Base-by-base conservation (phyloP, 1,139 yeast species). In the Suhomyces anneliseae region DNA sequence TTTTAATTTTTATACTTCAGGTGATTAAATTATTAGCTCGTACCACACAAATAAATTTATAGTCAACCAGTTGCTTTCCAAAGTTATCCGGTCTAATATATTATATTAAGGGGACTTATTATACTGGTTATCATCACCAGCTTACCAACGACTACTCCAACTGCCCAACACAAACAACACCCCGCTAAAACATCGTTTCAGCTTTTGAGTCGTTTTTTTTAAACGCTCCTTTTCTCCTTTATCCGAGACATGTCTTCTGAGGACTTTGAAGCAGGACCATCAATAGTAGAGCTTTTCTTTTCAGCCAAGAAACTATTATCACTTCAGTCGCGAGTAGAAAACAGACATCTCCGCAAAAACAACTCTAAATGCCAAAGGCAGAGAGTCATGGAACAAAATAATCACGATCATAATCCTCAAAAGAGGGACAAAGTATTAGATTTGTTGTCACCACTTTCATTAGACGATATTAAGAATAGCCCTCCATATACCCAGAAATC, bases 231-330 rank as follows among this genome's bases (percentile, higher is more conserved):
- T 24, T 24, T 4, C 12, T 33, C 34, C 36, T 31, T 11, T 29
- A 14, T 9, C 27, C 37, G 24, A 11, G 34, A 41, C 31, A 52
- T 52, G 52, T 40, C 57, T 36, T 36, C 48, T 15, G 39, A 47
- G 31, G 42, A 52, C 42, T 57, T 61, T 35, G 56, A 56, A 34
- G 43, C 58, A n/a, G 68, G 64, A 14, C 79, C 79, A 9, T 69
- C 78, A 26, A 71, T 75, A 29, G 65, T 68, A 51, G 79, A 75
- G 55, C 68, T 75, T 40, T 72, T 74, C 52, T 60, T 65, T 59
- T 73, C 78, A 26, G 79, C 79, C 7, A 72, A 70, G 54, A 70
- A 69, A 52, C 61, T 75, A 38, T 59, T 74, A 43, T 58, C 70
- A 26, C 64, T 74, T 40, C 75, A 74, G 53, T 66, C 74, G 26